Evolutionary conservation across 768 basidiomycete genomes (phyloP), one percentile per base, ranked within the genome.

Genomic region (Pleurotus pulmonarius): DNA sequence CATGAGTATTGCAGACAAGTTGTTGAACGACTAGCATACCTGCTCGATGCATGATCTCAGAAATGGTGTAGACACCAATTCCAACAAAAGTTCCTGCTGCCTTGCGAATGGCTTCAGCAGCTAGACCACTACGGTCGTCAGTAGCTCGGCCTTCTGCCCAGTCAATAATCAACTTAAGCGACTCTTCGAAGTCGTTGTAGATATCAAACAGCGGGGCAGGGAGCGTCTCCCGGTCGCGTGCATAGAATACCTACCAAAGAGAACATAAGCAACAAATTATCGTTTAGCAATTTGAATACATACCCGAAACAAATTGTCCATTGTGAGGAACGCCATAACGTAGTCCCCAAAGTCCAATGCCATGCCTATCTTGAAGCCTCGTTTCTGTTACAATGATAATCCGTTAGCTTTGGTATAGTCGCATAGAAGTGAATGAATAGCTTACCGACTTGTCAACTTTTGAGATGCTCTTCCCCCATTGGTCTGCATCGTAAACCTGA

Each of bases 31-130:
- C 12, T 15, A 11, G 39, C 8, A 7, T 25, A 46, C 55, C 41
- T 45, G 54, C 41, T 8, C n/a, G 9, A 24, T 41, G 45, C 34
- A 46, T 43, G 7, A 39, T 24, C n/a, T 55, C 41, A 20, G 18
- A n/a, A 11, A 48, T 34, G n/a, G 58, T 59, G 43, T 59, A 59
- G 15, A 59, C 54, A 22, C 58, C 58, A 38, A 59, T 46, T 9
- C 58, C 58, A 22, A 44, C 41, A 41, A 49, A 59, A 3, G 41
- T 16, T 44, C 38, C 45, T 9, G 16, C 15, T 7, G 54, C 58
- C 22, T 46, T 49, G 15, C 54, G 41, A 25, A 59, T 55, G 20
- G 41, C 58, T 38, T 53, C 24, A 29, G 34, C 25, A 12, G 58
- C 58, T 15, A 55, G 45, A 4, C 58, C 58, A 15, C 26, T 15